Base-by-base conservation (phyloP, 192 early-diverging fungal genomes). In the Coemansia sp. region DNA sequence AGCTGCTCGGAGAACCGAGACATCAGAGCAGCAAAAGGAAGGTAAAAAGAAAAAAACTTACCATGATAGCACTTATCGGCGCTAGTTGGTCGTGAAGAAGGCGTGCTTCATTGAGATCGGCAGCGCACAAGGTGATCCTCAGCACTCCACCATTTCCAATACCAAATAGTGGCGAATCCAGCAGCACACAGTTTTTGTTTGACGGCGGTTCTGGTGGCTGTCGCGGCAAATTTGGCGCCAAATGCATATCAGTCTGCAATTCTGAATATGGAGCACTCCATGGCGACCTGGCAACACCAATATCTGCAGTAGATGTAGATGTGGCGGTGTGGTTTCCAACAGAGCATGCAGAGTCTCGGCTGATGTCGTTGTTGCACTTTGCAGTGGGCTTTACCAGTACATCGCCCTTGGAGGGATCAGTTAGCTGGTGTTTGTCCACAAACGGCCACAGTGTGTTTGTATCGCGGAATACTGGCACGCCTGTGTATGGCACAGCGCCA, bases 91-190 rank as follows among this genome's bases (percentile, higher is more conserved):
- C 97, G 78, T 97, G 96, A 47, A 99, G 85, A 60, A 84, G 67
- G 56, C 97, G 85, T 5, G 94, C 95, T 65, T 97, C 93, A 65
- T 93, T 89, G 8, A 99, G 88, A 63, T 90, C 91, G 69, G 90
- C 92, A 9, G 94, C 95, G 75, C 97, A 96, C 64, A 99, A 91
- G 12, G 97, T 97, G 61, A 98, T 90, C 58, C 97, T 94, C 51
- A 99, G 78, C 19, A 75, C 68, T 70, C 97, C 97, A 59, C 88
- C 94, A 71, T 92, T 95, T 50, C 95, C 95, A 86, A 98, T 97
- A 23, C 97, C 95, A 85, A 97, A 98, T 53, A 90, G 88, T 90
- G 97, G 97, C 48, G 90, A 86, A 68, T 98, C 97, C 87, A 99
- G 86, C 72, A 96, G 90, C 51, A 99, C 85, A 67, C 94, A 92